Evolutionary conservation across 116 monocot species (phyloP), one percentile per base, ranked within the genome.

Genomic region (Papilionanthe hybrid): DNA sequence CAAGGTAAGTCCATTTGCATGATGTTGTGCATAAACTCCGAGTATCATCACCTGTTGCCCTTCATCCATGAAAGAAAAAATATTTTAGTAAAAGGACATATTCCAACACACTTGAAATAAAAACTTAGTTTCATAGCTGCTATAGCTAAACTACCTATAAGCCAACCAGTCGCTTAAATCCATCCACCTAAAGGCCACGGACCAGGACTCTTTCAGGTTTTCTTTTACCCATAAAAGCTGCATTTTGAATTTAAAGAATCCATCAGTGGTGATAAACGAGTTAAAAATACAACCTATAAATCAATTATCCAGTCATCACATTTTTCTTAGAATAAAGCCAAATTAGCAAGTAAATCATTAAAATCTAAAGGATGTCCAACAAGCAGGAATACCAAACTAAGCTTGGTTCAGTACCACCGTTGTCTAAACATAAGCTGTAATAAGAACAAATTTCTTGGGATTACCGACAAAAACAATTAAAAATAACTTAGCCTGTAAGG

Each of bases 161-260:
- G 99, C 75, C 85, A 99, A 86, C 99, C 99, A 93, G 72, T 99
- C 99, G 68, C 99, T 99, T 82, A 99, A 84, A 88, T 98, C 99
- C 99, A 99, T 99, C 95, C 99, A 99, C 77, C 99, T 93, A 74
- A 88, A 90, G 7, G 83, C 90, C 91, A 99, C 81, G 72, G 95
- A 95, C 99, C 99, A 99, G 79, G 99, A 93, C 82, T 95, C 99
- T 85, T 90, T 84, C 88, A 99, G 83, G 77, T 99, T 99, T 78
- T 99, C 95, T 82, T 99, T 99, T 76, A 95, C 95, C 93, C 99
- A 99, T 81, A 95, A 85, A 50, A 99, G 93, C 99, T 98, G 89
- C 80, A 92, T 43, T 79, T 47, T 65, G 37, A 32, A 58, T 75
- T 75, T 28, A 48, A 50, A 49, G 3, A 15, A 37, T 69, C 11